Conservation (phyloP, 768 basidiomycete genomes). For the Piloderma croceum region DNA sequence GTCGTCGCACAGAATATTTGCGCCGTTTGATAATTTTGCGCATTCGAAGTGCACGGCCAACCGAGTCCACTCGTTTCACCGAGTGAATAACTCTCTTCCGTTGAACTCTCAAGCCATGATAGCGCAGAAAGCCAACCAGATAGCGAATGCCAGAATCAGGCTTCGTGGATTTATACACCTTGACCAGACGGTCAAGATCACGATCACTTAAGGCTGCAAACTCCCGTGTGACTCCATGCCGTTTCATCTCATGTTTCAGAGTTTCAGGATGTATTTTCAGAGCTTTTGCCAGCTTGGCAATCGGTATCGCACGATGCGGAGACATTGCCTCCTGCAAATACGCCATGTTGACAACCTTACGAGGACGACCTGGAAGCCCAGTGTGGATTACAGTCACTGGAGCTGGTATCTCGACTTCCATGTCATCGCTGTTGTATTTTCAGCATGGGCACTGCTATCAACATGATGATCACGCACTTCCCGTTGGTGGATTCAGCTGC, state of each 20-base stretch:
- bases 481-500: background rate
- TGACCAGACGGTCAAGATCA: slow-evolving; percentile 8
- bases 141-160: slow-evolving; percentile 26
- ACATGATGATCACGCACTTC: background rate
- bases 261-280: slow-evolving; percentile 5
- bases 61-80: slow-evolving; percentile 24
- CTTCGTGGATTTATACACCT: slow-evolving; percentile 7
- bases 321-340: slow-evolving; percentile 8
- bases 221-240: background rate
- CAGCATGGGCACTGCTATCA: background rate
- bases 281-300: background rate
- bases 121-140: slow-evolving; percentile 24
- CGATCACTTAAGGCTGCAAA: slow-evolving; percentile 1
- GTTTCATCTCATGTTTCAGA: slow-evolving; percentile 1
- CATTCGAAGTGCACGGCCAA: slow-evolving; percentile 21
- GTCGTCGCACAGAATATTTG: slow-evolving; percentile 25
- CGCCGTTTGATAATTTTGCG: slow-evolving; percentile 14
- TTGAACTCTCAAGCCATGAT: slow-evolving; percentile 21
- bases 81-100: slow-evolving; percentile 18
- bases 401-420: background rate
- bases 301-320: background rate
- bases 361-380: slow-evolving; percentile 10
- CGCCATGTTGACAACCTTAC: slow-evolving; percentile 6
- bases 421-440: background rate
- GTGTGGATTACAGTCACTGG: slow-evolving; percentile 3